These are phyloP conservation scores for Penicillium sp. DNA, from an alignment of 2,329 filamentous ascomycete genomes.

Conservation along the genomic window DNA sequence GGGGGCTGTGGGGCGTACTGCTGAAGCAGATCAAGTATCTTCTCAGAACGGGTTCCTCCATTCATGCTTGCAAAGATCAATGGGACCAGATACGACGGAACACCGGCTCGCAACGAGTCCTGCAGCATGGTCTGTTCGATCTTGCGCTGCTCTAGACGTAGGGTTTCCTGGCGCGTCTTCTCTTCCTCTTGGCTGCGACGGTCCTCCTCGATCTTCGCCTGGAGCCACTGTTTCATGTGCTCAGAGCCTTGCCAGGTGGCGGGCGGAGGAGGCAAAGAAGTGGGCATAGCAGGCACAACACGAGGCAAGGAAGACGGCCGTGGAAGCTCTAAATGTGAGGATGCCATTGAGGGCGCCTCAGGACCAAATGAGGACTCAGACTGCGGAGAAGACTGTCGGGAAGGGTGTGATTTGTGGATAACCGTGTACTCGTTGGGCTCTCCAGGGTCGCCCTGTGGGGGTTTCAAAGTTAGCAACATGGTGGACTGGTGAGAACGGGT, in stretches of 20 bases:
- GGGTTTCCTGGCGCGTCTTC: constrained; percentile 59
- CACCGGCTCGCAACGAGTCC: constrained; percentile 65
- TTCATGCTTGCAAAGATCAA: constrained; percentile 62
- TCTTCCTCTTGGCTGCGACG: constrained; percentile 65
- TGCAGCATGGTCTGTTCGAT: constrained; percentile 70
- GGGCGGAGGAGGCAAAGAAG: constrained; percentile 26
- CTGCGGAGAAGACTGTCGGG: constrained; percentile 31
- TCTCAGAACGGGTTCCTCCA: background rate
- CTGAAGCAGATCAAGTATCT: constrained; percentile 1
- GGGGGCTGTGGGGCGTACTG: constrained; percentile 3
- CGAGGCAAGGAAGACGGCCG: constrained; percentile 34
- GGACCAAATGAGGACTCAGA: constrained; percentile 1
- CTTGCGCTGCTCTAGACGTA: constrained; percentile 68
- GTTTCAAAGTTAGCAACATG: constrained; percentile 55
- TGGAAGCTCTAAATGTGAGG: constrained; percentile 9
- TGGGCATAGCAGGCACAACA: constrained; percentile 21
- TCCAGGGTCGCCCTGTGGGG: constrained; percentile 48
- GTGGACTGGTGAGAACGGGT: background rate
- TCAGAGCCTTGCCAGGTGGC: constrained; percentile 57
- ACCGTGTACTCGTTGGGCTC: constrained; percentile 50
- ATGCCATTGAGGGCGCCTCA: background rate
- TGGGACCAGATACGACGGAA: constrained; percentile 71
- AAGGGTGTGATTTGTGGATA: constrained; percentile 42
- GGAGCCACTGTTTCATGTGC: constrained; percentile 68
- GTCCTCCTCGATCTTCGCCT: constrained; percentile 71